A percentile compares a stretch with the other conserved stretches of the same genome.
phyloP scores from a whole-genome alignment of 352 stramenopile species.

The Elongisporangium anandrum region DNA sequence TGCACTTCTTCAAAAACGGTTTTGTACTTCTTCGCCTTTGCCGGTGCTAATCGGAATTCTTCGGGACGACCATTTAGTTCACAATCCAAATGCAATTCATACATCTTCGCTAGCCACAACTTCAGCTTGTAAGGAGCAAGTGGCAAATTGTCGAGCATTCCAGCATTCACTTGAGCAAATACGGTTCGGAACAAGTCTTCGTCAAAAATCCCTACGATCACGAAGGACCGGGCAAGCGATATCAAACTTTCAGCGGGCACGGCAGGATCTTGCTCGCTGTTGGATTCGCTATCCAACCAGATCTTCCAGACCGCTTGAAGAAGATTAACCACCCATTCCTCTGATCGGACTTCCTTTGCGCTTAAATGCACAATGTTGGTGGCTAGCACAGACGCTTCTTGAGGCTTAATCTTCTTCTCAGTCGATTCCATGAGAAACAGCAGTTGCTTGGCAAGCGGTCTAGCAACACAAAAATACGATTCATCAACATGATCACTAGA shows the following conservation, averaged over 20 bases:
- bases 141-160: conserved; percentile 27
- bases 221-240: conserved; percentile 41
- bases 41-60: conserved; percentile 27
- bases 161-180: conserved; percentile 41
- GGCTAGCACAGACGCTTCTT: conserved; percentile 46
- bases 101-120: conserved; percentile 45
- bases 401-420: conserved; percentile 23
- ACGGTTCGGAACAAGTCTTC: conserved; percentile 34
- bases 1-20: conserved; percentile 41
- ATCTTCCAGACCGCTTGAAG: conserved; percentile 34
- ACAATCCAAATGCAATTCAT: conserved; percentile 66
- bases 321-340: conserved; percentile 45
- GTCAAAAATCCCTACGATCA: conserved; percentile 53
- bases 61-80: conserved; percentile 19
- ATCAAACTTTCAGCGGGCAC: conserved; percentile 23
- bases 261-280: conserved; percentile 13
- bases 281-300: conserved; percentile 21
- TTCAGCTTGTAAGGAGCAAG: conserved; percentile 26
- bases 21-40: conserved; percentile 31
- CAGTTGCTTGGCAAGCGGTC: conserved; percentile 42
- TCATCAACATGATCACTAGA: background rate
- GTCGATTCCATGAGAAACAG: conserved; percentile 27
- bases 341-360: conserved; percentile 38
- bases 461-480: conserved; percentile 5
- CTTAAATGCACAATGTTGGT: conserved; percentile 42